Conservation (phyloP, 1,284 basidiomycete genomes). For the Uromyces viciae-fabae region DNA sequence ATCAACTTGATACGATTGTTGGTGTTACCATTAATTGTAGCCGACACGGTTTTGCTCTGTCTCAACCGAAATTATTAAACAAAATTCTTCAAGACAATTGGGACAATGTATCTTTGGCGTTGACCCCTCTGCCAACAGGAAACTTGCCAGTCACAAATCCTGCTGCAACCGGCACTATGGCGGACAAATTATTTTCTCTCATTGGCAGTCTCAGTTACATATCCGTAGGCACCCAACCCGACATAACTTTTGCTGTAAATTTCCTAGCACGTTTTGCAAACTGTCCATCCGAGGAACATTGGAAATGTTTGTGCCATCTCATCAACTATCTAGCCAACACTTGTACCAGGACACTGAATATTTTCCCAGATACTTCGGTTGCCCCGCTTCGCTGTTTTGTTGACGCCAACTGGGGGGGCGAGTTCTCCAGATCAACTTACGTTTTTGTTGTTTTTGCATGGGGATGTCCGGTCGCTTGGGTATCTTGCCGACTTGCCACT, state of each 20-base stretch:
- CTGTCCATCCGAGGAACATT: background rate
- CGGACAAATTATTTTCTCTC: background rate
- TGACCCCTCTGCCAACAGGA: background rate
- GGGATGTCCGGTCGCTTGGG: background rate
- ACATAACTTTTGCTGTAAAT: background rate
- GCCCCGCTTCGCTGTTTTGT: background rate
- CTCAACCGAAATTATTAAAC: background rate
- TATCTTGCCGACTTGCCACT: background rate
- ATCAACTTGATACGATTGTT: background rate
- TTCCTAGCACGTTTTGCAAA: background rate
- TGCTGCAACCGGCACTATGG: background rate
- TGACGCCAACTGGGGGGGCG: background rate
- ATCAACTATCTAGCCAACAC: background rate
- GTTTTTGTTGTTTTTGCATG: background rate
- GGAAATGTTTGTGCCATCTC: background rate
- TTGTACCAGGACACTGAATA: background rate
- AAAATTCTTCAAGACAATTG: background rate
- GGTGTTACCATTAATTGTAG: background rate
- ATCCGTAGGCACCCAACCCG: background rate
- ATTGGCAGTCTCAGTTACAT: background rate
- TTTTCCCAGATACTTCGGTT: background rate
- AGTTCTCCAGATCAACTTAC: background rate
- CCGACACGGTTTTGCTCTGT: background rate
- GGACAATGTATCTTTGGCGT: background rate
- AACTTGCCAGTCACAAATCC: background rate